Evolutionary conservation across 2,329 filamentous ascomycete genomes (phyloP).

Genomic region (Ceratocystis variospora): DNA sequence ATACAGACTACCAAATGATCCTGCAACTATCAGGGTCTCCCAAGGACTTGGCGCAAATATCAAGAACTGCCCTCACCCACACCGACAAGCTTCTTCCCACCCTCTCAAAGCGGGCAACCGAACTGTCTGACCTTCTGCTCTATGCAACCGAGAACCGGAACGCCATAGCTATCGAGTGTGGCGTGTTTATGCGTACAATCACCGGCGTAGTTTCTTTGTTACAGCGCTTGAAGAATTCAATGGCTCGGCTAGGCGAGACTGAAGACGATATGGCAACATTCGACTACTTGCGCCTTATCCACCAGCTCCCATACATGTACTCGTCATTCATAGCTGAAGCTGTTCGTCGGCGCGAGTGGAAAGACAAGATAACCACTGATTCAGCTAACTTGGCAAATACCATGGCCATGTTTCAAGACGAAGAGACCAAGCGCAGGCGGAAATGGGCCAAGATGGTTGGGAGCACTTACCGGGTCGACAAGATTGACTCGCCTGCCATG

Average conservation of each 20-base stretch:
- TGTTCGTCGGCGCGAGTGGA: slow-evolving; percentile 77
- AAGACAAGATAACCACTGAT: slow-evolving; percentile 76
- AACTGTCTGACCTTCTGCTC: slow-evolving; percentile 48
- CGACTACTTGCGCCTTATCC: slow-evolving; percentile 64
- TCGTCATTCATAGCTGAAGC: slow-evolving; percentile 79
- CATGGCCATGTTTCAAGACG: slow-evolving; percentile 81
- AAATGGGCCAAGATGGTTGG: slow-evolving; percentile 84
- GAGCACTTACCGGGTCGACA: slow-evolving; percentile 53
- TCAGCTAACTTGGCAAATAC: slow-evolving; percentile 82
- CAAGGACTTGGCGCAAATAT: slow-evolving; percentile 45
- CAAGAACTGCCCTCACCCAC: slow-evolving; percentile 49
- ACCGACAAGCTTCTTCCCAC: slow-evolving; percentile 49
- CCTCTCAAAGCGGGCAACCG: slow-evolving; percentile 40
- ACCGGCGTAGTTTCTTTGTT: slow-evolving; percentile 43
- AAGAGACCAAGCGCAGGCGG: slow-evolving; percentile 74
- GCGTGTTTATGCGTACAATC: slow-evolving; percentile 68
- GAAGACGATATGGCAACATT: slow-evolving; percentile 69
- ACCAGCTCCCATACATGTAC: slow-evolving; percentile 77
- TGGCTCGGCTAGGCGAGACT: slow-evolving; percentile 56
- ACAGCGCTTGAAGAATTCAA: slow-evolving; percentile 42
- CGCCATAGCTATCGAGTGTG: slow-evolving; percentile 47
- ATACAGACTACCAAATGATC: slow-evolving; percentile 69
- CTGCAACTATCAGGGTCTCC: slow-evolving; percentile 52
- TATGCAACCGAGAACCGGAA: slow-evolving; percentile 55
- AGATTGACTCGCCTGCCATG: slow-evolving; percentile 53